Conservation (phyloP, 306 rosid species). For the Lathyrus tuberosus region DNA sequence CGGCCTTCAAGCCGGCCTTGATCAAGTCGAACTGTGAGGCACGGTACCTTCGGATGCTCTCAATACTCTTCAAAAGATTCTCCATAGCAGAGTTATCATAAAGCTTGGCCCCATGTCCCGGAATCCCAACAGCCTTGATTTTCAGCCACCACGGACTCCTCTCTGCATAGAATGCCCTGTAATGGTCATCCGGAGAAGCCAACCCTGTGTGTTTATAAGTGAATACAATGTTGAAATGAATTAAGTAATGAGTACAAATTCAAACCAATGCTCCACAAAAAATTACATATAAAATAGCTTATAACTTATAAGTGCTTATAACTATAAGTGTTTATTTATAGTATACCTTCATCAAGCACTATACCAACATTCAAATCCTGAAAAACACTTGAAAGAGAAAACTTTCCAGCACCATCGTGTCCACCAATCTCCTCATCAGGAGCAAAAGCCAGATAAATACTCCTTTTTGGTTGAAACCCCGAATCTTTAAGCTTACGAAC, state of each 20-base stretch:
- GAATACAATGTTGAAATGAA: neutral
- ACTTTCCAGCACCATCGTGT: slow-evolving; percentile 63
- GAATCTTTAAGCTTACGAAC: slow-evolving; percentile 60
- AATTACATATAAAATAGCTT: too few species aligned
- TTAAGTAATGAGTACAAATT: neutral
- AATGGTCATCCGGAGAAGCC: slow-evolving; percentile 67
- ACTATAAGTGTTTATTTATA: too few species aligned
- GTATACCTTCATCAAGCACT: slow-evolving; percentile 79
- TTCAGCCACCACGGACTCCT: slow-evolving; percentile 86
- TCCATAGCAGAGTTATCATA: slow-evolving; percentile 93
- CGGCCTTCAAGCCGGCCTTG: slow-evolving; percentile 80
- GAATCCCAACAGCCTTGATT: slow-evolving; percentile 84
- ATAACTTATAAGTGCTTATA: too few species aligned
- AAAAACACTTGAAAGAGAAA: slow-evolving; percentile 57
- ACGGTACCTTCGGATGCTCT: slow-evolving; percentile 73
- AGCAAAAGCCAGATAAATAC: slow-evolving; percentile 65
- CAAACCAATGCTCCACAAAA: neutral
- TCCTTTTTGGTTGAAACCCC: slow-evolving; percentile 60
- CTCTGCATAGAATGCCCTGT: slow-evolving; percentile 78
- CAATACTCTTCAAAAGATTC: slow-evolving; percentile 87
- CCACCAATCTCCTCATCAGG: slow-evolving; percentile 98
- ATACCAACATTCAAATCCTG: slow-evolving; percentile 68
- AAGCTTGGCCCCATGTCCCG: slow-evolving; percentile 95
- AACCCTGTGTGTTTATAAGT: slow-evolving; percentile 50
- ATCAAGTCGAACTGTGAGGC: slow-evolving; percentile 81